These are phyloP conservation scores for Zelopaecilomyces penicillatus DNA, from an alignment of 2,329 filamentous ascomycete genomes.

Conservation along the genomic window DNA sequence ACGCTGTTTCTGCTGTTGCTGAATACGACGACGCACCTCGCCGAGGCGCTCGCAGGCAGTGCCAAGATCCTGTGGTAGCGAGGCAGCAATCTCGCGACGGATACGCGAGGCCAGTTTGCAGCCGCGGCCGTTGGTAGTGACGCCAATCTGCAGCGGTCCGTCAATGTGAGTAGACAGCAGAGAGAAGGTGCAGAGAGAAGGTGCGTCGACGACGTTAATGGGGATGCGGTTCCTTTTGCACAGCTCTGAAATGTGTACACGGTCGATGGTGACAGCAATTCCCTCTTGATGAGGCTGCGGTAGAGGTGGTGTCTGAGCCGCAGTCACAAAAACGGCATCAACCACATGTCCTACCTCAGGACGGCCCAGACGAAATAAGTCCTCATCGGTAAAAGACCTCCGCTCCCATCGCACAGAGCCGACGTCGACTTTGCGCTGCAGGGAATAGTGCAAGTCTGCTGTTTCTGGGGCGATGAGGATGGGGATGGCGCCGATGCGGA, in stretches of 20 bases:
- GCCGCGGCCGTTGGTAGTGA: slow-evolving; percentile 89
- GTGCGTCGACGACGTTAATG: slow-evolving; percentile 84
- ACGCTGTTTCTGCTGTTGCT: slow-evolving; percentile 72
- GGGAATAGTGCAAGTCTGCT: slow-evolving; percentile 47
- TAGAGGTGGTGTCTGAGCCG: slow-evolving; percentile 31
- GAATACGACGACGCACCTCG: slow-evolving; percentile 58
- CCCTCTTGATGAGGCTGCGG: neutral
- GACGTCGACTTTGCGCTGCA: slow-evolving; percentile 57
- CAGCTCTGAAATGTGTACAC: slow-evolving; percentile 59
- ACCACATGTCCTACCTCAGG: slow-evolving; percentile 69
- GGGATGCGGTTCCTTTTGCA: slow-evolving; percentile 79
- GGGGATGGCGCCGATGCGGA: slow-evolving; percentile 74
- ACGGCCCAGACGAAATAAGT: slow-evolving; percentile 71
- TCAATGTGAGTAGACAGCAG: slow-evolving; percentile 83
- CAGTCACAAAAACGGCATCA: slow-evolving; percentile 86
- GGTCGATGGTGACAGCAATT: slow-evolving; percentile 27
- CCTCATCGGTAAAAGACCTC: slow-evolving; percentile 58
- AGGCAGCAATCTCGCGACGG: slow-evolving; percentile 75
- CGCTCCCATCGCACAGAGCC: slow-evolving; percentile 58
- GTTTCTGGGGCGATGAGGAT: slow-evolving; percentile 66
- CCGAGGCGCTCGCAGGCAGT: slow-evolving; percentile 70
- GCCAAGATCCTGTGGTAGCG: slow-evolving; percentile 68
- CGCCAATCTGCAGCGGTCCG: slow-evolving; percentile 86
- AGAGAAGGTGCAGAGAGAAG: slow-evolving; percentile 79
- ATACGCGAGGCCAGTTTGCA: slow-evolving; percentile 90